Percentiles rank a stretch among this genome's conserved stretches.
Conservation (phyloP, 2,329 filamentous ascomycete genomes). For the Aureobasidium vineae region DNA sequence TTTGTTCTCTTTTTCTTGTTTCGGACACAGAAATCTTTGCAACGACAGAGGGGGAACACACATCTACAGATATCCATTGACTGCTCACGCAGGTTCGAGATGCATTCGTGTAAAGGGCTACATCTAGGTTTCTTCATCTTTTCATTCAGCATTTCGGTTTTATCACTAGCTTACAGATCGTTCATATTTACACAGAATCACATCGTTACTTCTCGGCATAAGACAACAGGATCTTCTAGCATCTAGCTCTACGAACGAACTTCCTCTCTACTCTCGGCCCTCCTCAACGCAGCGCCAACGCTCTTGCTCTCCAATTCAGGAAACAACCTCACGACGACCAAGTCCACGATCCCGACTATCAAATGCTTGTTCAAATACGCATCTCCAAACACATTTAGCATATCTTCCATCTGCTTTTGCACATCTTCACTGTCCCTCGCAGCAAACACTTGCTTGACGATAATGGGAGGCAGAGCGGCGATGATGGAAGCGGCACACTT, state of each 20-base stretch:
- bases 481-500: slow-evolving; percentile 63
- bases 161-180: not conserved
- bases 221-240: not conserved
- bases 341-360: slow-evolving; percentile 76
- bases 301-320: slow-evolving; percentile 65
- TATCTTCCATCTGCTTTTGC: slow-evolving; percentile 50
- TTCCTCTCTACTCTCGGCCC: not conserved
- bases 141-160: too few species aligned
- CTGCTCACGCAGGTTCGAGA: not conserved
- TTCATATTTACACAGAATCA: not conserved
- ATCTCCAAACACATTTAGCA: slow-evolving; percentile 75
- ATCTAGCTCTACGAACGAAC: not conserved
- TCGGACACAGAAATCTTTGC: not conserved
- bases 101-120: not conserved
- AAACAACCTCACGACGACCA: slow-evolving; percentile 75
- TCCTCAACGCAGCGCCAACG: not conserved
- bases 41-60: not conserved
- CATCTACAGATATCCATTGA: not conserved
- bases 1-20: not conserved
- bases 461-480: slow-evolving; percentile 47
- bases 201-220: not conserved
- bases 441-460: slow-evolving; percentile 48
- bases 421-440: slow-evolving; percentile 30
- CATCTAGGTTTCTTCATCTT: not conserved
- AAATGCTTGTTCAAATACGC: slow-evolving; percentile 91